phyloP scores from a whole-genome alignment of 495 filamentous ascomycete species.

The Trypethelium eluteriae region DNA sequence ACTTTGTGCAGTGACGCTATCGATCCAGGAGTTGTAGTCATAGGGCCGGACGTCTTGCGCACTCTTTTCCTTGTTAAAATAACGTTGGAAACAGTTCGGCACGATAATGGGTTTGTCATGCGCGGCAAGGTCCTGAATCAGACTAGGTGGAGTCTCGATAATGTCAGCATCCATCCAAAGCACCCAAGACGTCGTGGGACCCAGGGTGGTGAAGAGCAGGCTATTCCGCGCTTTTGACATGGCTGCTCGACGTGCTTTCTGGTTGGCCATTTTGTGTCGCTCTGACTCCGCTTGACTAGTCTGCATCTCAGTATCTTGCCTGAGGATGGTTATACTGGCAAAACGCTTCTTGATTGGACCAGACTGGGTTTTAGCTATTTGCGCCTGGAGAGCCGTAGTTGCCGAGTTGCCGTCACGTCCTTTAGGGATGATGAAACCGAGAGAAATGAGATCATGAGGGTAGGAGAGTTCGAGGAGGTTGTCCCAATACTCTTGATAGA shows the following conservation, averaged over 20 bases:
- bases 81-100: conserved; percentile 92
- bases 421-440: conserved; percentile 95
- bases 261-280: conserved; percentile 79
- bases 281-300: conserved; percentile 83
- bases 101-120: conserved; percentile 85
- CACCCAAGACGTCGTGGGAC: conserved; percentile 90
- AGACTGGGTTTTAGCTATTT: conserved; percentile 73
- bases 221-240: conserved; percentile 93
- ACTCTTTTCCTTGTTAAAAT: conserved; percentile 61
- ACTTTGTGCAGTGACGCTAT: conserved; percentile 66
- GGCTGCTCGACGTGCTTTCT: conserved; percentile 75
- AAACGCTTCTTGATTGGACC: conserved; percentile 76
- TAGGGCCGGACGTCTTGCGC: conserved; percentile 71
- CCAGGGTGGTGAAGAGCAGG: conserved; percentile 92
- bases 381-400: conserved; percentile 69
- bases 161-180: conserved; percentile 94
- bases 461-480: conserved; percentile 80
- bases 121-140: conserved; percentile 86
- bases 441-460: conserved; percentile 85
- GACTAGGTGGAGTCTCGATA: conserved; percentile 70
- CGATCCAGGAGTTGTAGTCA: conserved; percentile 96
- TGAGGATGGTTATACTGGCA: conserved; percentile 81
- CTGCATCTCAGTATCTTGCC: conserved; percentile 85
- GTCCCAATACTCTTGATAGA: conserved; percentile 93
- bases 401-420: conserved; percentile 81